A percentile compares a stretch with the other conserved stretches of the same genome.
Evolutionary conservation across 2,329 filamentous ascomycete genomes (phyloP).

Genomic region (Fusarium sp.): DNA sequence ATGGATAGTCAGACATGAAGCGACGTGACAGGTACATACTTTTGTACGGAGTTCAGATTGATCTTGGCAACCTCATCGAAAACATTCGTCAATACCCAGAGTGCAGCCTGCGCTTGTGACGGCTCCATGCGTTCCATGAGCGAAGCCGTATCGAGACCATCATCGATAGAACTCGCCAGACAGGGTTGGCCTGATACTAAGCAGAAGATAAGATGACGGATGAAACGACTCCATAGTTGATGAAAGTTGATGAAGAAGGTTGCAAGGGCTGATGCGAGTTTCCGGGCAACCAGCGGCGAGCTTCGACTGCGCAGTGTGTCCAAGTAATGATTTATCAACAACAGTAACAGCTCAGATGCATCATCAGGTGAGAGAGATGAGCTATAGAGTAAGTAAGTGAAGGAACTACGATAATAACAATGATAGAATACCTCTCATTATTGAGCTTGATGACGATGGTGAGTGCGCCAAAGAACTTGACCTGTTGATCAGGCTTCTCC

Average conservation of each 20-base stretch:
- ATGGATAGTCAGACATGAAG: not conserved
- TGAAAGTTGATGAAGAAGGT: slow-evolving; percentile 81
- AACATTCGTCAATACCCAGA: slow-evolving; percentile 69
- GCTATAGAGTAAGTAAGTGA: slow-evolving; percentile 46
- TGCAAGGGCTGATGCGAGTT: slow-evolving; percentile 81
- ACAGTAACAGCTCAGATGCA: slow-evolving; percentile 69
- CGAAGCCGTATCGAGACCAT: slow-evolving; percentile 57
- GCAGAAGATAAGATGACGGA: slow-evolving; percentile 71
- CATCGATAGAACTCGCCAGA: slow-evolving; percentile 37
- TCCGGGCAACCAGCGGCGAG: slow-evolving; percentile 74
- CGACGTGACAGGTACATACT: slow-evolving; percentile 55
- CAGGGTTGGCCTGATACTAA: slow-evolving; percentile 55
- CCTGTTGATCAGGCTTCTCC: slow-evolving; percentile 74
- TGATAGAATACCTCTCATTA: slow-evolving; percentile 74
- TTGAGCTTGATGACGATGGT: slow-evolving; percentile 97
- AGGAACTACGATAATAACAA: too few species aligned
- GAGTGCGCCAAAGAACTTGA: slow-evolving; percentile 92
- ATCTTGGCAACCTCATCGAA: slow-evolving; percentile 64
- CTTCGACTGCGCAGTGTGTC: slow-evolving; percentile 64
- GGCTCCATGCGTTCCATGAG: slow-evolving; percentile 62
- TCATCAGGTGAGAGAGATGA: slow-evolving; percentile 67
- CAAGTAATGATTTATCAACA: slow-evolving; percentile 73
- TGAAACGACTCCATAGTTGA: slow-evolving; percentile 72
- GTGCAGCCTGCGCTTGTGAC: slow-evolving; percentile 64
- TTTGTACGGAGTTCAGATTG: slow-evolving; percentile 70